A percentile compares a stretch with the other conserved stretches of the same genome.
Conservation (phyloP, 495 filamentous ascomycete genomes). For the Patellaria atrata region DNA sequence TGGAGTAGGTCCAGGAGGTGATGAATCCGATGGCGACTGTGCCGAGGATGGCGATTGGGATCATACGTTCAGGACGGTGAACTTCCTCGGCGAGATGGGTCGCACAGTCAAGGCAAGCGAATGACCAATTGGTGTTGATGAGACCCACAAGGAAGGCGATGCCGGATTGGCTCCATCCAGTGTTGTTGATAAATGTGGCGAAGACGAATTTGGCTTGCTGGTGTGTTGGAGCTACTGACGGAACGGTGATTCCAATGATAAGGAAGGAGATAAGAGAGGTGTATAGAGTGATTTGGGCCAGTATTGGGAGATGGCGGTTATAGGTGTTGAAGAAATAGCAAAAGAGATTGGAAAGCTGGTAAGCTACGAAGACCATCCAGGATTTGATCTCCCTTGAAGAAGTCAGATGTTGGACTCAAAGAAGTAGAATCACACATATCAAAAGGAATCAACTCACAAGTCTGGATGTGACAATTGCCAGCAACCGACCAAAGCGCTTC, state of each 20-base stretch:
- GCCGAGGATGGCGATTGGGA: conserved; percentile 43
- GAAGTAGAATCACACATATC: not conserved
- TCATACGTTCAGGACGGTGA: conserved; percentile 32
- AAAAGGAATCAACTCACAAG: conserved; percentile 30
- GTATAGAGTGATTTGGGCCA: conserved; percentile 36
- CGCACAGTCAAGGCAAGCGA: conserved; percentile 45
- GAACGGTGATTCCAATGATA: conserved; percentile 41
- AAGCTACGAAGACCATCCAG: conserved; percentile 40
- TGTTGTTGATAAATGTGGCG: conserved; percentile 45
- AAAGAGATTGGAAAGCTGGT: conserved; percentile 38
- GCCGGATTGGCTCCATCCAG: conserved; percentile 42
- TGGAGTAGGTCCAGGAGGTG: conserved; percentile 40
- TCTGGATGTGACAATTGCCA: conserved; percentile 44
- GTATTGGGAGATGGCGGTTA: conserved; percentile 35
- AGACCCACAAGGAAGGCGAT: conserved; percentile 54
- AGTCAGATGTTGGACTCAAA: conserved; percentile 2
- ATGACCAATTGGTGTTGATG: conserved; percentile 47
- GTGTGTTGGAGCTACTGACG: conserved; percentile 39
- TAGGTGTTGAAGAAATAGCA: conserved; percentile 48
- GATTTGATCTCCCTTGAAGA: conserved; percentile 26
- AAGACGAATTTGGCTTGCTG: conserved; percentile 45
- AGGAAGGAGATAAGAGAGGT: conserved; percentile 40
- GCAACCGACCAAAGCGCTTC: conserved; percentile 38
- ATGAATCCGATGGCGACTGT: conserved; percentile 45
- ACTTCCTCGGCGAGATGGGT: conserved; percentile 54